Evolutionary conservation across 768 basidiomycete genomes (phyloP), one percentile per base, ranked within the genome.

Genomic region (Hygrocybe coccinea): DNA sequence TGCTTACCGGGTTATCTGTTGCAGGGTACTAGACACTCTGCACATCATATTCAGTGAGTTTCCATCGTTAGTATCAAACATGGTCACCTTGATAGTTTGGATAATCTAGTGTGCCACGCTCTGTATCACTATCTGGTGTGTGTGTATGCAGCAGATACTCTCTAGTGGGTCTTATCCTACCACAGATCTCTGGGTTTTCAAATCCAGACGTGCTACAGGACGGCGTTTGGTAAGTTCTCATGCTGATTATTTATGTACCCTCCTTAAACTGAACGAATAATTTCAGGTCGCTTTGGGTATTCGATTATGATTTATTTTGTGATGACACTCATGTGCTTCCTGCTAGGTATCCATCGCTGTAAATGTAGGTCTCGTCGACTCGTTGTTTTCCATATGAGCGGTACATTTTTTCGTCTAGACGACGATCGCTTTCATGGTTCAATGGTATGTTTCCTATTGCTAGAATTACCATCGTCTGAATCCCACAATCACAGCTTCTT

Each of bases 51-150:
- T 78, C 41, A 73, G 76, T 76, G 56, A 48, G 75, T 64, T 19
- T 12, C 24, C 5, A 24, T 37, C 41, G 6, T 19, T 14, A 29
- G 37, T 17, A n/a, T 44, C 43, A 44, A 50, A 41, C 36, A 3
- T 17, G n/a, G 6, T 44, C 24, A 14, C 38, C 17, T 39, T 38
- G 15, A 33, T 54, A 56, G 38, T 54, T 44, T 50, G 17, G 24
- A n/a, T 29, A 35, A 51, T 19, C 10, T 53, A 77, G 76, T 77
- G 71, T 73, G 74, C 47, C 73, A 77, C 59, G 59, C 71, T 1
- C 60, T 78, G 55, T 71, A 79, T 60, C 60, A 67, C 52, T 79
- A 78, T 57, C 71, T 78, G 45, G 77, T 79, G 60, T 35, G 69
- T 37, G 19, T 11, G 22, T 47, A n/a, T n/a, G 29, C 3, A 8